phyloP scores from a whole-genome alignment of 106 monocot species.

The Vanilla planifolia region DNA sequence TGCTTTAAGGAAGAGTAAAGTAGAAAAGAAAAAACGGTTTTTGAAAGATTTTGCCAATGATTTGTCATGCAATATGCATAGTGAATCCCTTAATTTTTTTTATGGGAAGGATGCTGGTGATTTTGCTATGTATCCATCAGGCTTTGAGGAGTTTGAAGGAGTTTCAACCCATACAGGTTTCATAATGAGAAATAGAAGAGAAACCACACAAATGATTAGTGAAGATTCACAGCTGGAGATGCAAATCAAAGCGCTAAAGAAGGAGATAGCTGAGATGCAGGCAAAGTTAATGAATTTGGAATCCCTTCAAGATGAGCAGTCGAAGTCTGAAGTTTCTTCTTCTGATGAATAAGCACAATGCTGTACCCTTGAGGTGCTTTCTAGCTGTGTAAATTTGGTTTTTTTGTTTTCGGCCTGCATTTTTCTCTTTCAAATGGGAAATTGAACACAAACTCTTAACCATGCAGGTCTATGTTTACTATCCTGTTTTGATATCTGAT shows the following conservation, averaged over 20 bases:
- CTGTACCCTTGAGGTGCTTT: not conserved
- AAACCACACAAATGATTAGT: not conserved
- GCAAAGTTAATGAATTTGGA: constrained; percentile 13
- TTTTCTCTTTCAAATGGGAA: not conserved
- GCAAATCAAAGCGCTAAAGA: constrained; percentile 18
- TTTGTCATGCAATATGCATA: not conserved
- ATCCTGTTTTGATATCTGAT: no score
- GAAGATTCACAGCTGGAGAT: constrained; percentile 16
- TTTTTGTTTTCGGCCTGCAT: constrained; percentile 4
- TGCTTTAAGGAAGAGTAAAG: not conserved
- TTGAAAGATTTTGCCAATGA: constrained; percentile 6
- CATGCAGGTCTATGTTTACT: no score
- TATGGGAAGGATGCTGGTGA: constrained; percentile 1
- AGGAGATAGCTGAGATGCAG: constrained; percentile 13
- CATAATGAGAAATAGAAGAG: not conserved
- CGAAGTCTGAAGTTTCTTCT: constrained; percentile 12
- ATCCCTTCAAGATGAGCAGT: constrained; percentile 3
- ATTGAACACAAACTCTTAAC: no score
- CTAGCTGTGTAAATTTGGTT: constrained; percentile 1
- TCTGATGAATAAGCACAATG: constrained; percentile 11
- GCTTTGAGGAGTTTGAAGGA: not conserved
- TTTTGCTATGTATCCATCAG: no score
- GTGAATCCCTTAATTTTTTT: not conserved
- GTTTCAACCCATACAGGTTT: not conserved
- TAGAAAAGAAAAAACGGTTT: not conserved